These are phyloP conservation scores for Elaphomyces granulatus DNA, from an alignment of 495 filamentous ascomycete genomes.

Conservation along the genomic window DNA sequence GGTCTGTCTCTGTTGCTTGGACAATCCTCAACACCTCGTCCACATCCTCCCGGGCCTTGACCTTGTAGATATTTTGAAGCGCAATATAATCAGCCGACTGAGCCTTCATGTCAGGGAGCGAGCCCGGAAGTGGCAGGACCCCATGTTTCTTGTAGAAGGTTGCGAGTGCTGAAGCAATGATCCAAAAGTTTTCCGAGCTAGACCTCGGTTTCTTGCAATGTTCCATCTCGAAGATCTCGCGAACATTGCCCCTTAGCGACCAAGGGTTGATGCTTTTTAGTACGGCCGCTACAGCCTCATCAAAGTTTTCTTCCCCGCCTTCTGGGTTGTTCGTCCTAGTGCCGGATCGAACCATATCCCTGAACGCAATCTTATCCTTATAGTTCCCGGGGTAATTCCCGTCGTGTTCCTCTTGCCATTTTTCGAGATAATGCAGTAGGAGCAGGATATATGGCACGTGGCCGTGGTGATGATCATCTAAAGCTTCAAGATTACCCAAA, in stretches of 20 bases:
- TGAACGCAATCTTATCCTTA: slow-evolving; percentile 77
- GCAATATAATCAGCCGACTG: slow-evolving; percentile 81
- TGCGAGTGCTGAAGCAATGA: slow-evolving; percentile 70
- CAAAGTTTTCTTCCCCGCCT: slow-evolving; percentile 93
- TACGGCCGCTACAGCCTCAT: slow-evolving; percentile 79
- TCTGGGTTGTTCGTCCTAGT: slow-evolving; percentile 64
- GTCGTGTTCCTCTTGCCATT: slow-evolving; percentile 64
- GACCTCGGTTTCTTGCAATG: slow-evolving; percentile 35
- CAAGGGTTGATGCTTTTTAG: slow-evolving; percentile 63
- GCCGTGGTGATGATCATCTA: slow-evolving; percentile 74
- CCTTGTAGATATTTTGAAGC: slow-evolving; percentile 88
- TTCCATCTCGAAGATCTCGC: slow-evolving; percentile 61
- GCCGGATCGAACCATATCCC: slow-evolving; percentile 46
- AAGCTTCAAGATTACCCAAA: slow-evolving; percentile 48
- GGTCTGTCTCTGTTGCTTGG: slow-evolving; percentile 40
- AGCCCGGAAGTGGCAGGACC: slow-evolving; percentile 70
- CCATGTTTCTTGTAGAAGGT: slow-evolving; percentile 56
- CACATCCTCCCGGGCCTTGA: slow-evolving; percentile 67
- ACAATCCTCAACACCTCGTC: slow-evolving; percentile 63
- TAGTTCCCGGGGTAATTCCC: slow-evolving; percentile 57
- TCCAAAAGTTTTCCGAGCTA: slow-evolving; percentile 57
- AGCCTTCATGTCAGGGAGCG: slow-evolving; percentile 96
- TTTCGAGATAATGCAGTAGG: slow-evolving; percentile 69
- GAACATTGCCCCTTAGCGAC: slow-evolving; percentile 49
- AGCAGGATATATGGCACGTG: slow-evolving; percentile 84